These are phyloP conservation scores for Haplosporangium sp. DNA, from an alignment of 371 early-diverging fungal species.

Conservation along the genomic window DNA sequence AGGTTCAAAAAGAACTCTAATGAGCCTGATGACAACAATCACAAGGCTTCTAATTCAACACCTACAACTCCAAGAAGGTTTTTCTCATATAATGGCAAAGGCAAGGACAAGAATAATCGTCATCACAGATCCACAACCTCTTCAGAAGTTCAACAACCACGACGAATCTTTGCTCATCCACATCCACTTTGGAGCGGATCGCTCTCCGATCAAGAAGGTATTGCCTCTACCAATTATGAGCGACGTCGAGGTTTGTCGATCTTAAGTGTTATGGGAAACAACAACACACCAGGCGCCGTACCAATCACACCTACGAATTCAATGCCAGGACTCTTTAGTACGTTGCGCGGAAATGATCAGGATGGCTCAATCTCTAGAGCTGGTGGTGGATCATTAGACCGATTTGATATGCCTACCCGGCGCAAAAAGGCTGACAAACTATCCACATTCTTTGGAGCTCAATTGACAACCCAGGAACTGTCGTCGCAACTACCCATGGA, in stretches of 20 bases:
- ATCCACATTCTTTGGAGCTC: conserved; percentile 50
- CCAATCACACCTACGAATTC: conserved; percentile 31
- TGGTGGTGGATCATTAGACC: conserved; percentile 14
- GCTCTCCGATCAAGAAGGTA: conserved; percentile 42
- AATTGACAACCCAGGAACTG: conserved; percentile 32
- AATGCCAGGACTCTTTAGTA: not conserved
- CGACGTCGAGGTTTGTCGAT: conserved; percentile 36
- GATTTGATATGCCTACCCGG: conserved; percentile 28
- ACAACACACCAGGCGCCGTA: not conserved
- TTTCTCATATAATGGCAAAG: not conserved
- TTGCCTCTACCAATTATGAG: conserved; percentile 12
- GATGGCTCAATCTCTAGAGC: not conserved
- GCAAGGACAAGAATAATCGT: not conserved
- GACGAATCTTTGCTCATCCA: conserved; percentile 35
- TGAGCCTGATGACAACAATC: conserved; percentile 15
- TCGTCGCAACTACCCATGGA: conserved; percentile 48
- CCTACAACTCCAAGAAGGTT: not conserved
- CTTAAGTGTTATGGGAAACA: conserved; percentile 26
- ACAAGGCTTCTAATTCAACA: conserved; percentile 2
- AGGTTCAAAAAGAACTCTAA: conserved; percentile 23
- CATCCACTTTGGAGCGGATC: conserved; percentile 56
- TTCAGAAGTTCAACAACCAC: conserved; percentile 3
- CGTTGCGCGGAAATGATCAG: not conserved
- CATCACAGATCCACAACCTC: conserved; percentile 23
- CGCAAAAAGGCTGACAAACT: conserved; percentile 56